Evolutionary conservation across 768 basidiomycete species (phyloP), one percentile per base, ranked within the genome.

Genomic region (Tricholomella constricta): DNA sequence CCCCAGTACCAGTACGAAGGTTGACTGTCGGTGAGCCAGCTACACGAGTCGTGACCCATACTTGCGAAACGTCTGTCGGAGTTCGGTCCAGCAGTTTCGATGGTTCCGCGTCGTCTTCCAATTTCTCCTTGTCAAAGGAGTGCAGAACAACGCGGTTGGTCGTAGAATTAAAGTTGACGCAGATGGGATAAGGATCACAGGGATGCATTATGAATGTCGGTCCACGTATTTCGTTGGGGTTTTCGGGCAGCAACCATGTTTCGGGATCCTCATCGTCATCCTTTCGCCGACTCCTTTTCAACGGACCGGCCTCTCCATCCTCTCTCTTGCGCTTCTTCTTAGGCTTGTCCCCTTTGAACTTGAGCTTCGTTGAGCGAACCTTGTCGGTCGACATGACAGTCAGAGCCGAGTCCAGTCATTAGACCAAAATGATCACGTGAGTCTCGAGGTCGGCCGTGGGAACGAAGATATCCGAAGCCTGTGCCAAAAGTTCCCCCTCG

Each of bases 41-140:
- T 19, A 95, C 81, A 42, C 90, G 85, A 25, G 93, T 94, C 20
- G 80, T 82, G 12, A 96, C 94, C 93, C 93, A 96, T 11, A 96
- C 93, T 63, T 95, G 92, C 17, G 88, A 76, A 27, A 94, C 88
- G 54, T 95, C 92, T 0, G 81, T 80, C 4, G 94, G 94, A 9
- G 76, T 80, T 46, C 86, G 83, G 55, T 87, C 83, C 38, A 90
- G 74, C 7, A 90, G 55, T 23, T 72, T 71, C 10, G 70, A 61
- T 6, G 76, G 64, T 36, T 77, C 80, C 3, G 64, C 62, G 48
- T 68, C 69, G 20, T 81, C 81, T 46, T 82, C 83, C 2, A 62
- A 31, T 55, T 76, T 77, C 56, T 81, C 80, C 65, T 84, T 86
- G 66, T 86, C 86, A 25, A 88, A 71, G 9, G 78, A 59, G 41